These are phyloP conservation scores for Blastomyces parvus DNA, from an alignment of 2,329 filamentous ascomycete genomes.

Conservation along the genomic window DNA sequence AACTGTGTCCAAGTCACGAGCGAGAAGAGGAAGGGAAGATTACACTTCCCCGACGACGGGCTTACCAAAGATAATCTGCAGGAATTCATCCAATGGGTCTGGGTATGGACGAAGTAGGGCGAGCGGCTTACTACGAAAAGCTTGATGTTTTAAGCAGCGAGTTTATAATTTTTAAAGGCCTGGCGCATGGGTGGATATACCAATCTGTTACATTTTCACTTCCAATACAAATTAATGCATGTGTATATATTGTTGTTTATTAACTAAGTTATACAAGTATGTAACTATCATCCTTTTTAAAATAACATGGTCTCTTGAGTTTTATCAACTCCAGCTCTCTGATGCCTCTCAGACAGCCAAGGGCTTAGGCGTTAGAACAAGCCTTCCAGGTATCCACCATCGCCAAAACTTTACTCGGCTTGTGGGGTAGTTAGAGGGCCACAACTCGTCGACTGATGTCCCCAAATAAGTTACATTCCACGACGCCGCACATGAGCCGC, in stretches of 20 bases:
- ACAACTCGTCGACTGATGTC: neutral
- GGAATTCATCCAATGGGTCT: conserved; percentile 28
- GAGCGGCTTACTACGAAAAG: neutral
- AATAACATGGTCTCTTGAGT: neutral
- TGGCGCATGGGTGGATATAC: conserved; percentile 7
- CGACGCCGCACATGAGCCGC: neutral
- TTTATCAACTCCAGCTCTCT: neutral
- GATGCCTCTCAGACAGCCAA: neutral
- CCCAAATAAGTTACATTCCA: neutral
- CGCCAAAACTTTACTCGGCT: neutral
- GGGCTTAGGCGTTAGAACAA: neutral
- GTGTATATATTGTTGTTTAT: neutral
- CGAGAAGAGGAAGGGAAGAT: conserved; percentile 26
- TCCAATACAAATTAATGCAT: neutral
- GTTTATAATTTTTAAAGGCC: neutral
- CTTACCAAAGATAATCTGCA: conserved; percentile 24
- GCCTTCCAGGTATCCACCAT: neutral
- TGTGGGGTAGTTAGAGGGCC: neutral
- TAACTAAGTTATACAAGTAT: neutral
- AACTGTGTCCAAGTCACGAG: conserved; percentile 31
- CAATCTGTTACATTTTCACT: neutral
- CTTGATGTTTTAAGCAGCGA: neutral
- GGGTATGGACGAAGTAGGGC: conserved; percentile 32
- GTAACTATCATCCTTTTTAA: neutral
- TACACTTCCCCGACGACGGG: conserved; percentile 30